Conservation (phyloP, 495 filamentous ascomycete genomes). For the Aspergillus saccharolyticus region DNA sequence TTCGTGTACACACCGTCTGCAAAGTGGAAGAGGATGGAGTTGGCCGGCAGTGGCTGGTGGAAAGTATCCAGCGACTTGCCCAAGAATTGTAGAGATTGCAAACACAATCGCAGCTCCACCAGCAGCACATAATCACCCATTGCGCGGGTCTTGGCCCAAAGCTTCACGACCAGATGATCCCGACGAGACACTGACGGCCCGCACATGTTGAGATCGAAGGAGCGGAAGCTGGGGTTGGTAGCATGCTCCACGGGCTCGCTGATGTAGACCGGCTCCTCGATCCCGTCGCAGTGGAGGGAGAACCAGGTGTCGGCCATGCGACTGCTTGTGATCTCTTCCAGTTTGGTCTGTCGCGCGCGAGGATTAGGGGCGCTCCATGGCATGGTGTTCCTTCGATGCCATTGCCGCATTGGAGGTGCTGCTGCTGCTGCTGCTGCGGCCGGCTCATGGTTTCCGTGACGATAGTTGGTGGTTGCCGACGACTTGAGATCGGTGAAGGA, state of each 20-base stretch:
- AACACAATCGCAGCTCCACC: slow-evolving; percentile 63
- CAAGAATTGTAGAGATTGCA: slow-evolving; percentile 73
- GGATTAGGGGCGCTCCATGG: slow-evolving; percentile 66
- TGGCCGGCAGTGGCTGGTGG: slow-evolving; percentile 71
- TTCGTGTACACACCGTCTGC: slow-evolving; percentile 84
- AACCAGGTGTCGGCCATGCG: slow-evolving; percentile 88
- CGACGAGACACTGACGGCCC: slow-evolving; percentile 61
- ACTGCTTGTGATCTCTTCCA: slow-evolving; percentile 66
- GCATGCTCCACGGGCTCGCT: slow-evolving; percentile 76
- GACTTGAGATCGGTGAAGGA: slow-evolving; percentile 67
- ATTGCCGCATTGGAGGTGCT: slow-evolving; percentile 25
- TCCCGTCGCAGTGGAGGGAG: slow-evolving; percentile 65
- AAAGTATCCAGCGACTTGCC: slow-evolving; percentile 70
- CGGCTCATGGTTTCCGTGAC: slow-evolving; percentile 16
- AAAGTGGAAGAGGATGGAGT: slow-evolving; percentile 83
- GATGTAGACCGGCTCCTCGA: slow-evolving; percentile 76
- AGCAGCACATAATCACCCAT: slow-evolving; percentile 58
- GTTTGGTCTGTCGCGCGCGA: slow-evolving; percentile 62
- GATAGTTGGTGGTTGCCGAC: slow-evolving; percentile 21
- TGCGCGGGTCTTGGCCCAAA: slow-evolving; percentile 67
- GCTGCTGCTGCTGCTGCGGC: neutral
- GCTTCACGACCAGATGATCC: slow-evolving; percentile 59
- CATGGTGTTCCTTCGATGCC: slow-evolving; percentile 62
- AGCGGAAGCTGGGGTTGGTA: slow-evolving; percentile 86
- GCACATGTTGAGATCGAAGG: slow-evolving; percentile 72